phyloP scores from a whole-genome alignment of 2,329 filamentous ascomycete genomes.

The Beauveria brongniartii region DNA sequence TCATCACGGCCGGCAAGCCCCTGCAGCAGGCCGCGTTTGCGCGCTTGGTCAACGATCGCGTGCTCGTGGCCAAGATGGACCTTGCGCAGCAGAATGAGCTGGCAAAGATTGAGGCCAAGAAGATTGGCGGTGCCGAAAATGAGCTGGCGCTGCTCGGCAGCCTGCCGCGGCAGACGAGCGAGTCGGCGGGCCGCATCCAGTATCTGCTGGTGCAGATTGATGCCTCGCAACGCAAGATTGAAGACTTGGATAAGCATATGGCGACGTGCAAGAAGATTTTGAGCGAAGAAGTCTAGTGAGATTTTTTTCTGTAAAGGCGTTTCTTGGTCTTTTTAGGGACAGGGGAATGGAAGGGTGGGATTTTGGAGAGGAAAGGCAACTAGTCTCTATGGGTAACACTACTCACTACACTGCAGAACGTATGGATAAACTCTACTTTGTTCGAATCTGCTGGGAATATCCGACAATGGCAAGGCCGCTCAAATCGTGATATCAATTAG shows the following conservation, averaged over 20 bases:
- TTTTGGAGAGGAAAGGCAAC: neutral
- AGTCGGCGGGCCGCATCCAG: conserved; percentile 56
- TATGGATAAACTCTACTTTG: neutral
- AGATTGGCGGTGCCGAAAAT: conserved; percentile 68
- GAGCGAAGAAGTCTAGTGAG: conserved; percentile 33
- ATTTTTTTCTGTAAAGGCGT: neutral
- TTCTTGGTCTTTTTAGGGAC: neutral
- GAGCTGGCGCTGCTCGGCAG: conserved; percentile 66
- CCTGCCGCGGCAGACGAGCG: conserved; percentile 61
- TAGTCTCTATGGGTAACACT: neutral
- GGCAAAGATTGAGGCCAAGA: conserved; percentile 62
- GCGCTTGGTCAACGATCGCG: conserved; percentile 60
- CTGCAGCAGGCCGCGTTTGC: conserved; percentile 81
- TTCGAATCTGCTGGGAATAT: neutral
- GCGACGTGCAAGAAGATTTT: conserved; percentile 60
- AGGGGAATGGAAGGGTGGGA: neutral
- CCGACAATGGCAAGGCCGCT: too few relatives aligned
- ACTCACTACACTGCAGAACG: neutral
- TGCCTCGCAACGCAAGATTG: conserved; percentile 66
- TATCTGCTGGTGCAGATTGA: conserved; percentile 70
- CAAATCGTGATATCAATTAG: too few relatives aligned
- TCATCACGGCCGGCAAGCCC: conserved; percentile 73
- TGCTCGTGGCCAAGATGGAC: conserved; percentile 66
- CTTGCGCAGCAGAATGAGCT: conserved; percentile 61
- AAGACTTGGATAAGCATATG: conserved; percentile 65